Evolutionary conservation across 495 filamentous ascomycete genomes (phyloP).

Genomic region (Penicillium bovifimosum): DNA sequence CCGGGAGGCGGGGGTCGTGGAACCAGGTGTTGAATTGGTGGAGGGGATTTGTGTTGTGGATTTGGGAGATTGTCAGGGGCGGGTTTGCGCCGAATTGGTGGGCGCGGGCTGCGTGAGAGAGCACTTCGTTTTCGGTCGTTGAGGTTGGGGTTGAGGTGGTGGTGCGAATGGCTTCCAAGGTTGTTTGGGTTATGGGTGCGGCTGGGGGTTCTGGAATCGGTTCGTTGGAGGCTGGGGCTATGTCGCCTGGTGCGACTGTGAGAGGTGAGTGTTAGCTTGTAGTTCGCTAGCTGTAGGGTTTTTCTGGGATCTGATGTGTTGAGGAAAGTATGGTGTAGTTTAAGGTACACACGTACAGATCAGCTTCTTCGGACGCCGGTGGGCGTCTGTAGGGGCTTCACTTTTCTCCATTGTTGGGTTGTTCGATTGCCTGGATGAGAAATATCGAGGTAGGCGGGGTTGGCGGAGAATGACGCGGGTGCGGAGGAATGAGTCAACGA

Average conservation of each 20-base stretch:
- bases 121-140: slow-evolving; percentile 30
- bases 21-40: slow-evolving; percentile 88
- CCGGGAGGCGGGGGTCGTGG: slow-evolving; percentile 54
- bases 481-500: slow-evolving; percentile 20
- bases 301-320: neutral
- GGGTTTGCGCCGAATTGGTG: slow-evolving; percentile 47
- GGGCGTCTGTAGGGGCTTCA: slow-evolving; percentile 4
- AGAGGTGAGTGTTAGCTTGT: slow-evolving; percentile 14
- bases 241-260: slow-evolving; percentile 44
- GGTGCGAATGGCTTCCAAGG: slow-evolving; percentile 22
- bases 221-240: slow-evolving; percentile 20
- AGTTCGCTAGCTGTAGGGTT: neutral
- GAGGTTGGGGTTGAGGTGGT: slow-evolving; percentile 36
- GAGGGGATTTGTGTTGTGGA: slow-evolving; percentile 51
- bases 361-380: slow-evolving; percentile 38
- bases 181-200: slow-evolving; percentile 31
- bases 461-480: slow-evolving; percentile 10
- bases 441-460: slow-evolving; percentile 17
- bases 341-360: slow-evolving; percentile 31
- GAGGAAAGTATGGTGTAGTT: neutral
- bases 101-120: slow-evolving; percentile 39
- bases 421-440: slow-evolving; percentile 1
- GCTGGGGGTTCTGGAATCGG: slow-evolving; percentile 41
- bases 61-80: slow-evolving; percentile 37
- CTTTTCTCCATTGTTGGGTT: slow-evolving; percentile 14